Evolutionary conservation across 805 yeast genomes (phyloP).

Genomic region (Komagataella pseudopastoris): DNA sequence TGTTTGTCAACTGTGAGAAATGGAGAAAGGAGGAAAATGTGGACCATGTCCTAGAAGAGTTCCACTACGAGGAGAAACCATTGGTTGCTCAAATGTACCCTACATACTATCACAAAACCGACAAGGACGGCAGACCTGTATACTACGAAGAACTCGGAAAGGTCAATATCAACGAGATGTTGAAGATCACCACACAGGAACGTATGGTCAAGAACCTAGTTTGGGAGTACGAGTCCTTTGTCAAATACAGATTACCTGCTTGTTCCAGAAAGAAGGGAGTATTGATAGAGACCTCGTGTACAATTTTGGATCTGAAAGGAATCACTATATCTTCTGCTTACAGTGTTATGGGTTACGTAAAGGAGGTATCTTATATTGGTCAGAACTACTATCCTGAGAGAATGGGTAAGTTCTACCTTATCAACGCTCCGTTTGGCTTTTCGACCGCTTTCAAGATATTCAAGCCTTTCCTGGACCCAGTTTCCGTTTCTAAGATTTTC

Average conservation of each 20-base stretch:
- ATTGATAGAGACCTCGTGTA: conserved; percentile 90
- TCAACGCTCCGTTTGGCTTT: conserved; percentile 96
- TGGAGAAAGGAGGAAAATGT: conserved; percentile 88
- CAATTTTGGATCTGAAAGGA: conserved; percentile 90
- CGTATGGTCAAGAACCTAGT: conserved; percentile 92
- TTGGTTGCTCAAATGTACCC: conserved; percentile 84
- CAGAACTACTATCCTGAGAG: conserved; percentile 98
- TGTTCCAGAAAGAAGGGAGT: conserved; percentile 72
- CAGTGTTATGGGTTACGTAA: conserved; percentile 76
- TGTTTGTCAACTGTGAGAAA: conserved; percentile 78
- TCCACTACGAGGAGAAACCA: conserved; percentile 88
- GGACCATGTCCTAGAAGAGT: conserved; percentile 75
- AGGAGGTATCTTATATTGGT: conserved; percentile 88
- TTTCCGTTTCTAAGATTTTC: conserved; percentile 89
- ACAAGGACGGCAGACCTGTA: conserved; percentile 93
- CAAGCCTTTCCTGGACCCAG: conserved; percentile 94
- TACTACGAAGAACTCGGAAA: conserved; percentile 89
- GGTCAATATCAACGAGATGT: conserved; percentile 82
- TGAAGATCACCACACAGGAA: conserved; percentile 87
- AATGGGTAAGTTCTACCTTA: conserved; percentile 94
- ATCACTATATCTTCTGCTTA: conserved; percentile 76
- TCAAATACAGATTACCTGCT: conserved; percentile 78
- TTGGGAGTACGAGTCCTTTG: conserved; percentile 95
- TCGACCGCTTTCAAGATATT: conserved; percentile 84
- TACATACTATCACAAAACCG: conserved; percentile 94